A percentile compares a stretch with the other conserved stretches of the same genome.
Evolutionary conservation across 1,284 basidiomycete species (phyloP).

Genomic region (Mycosarcoma maydis): DNA sequence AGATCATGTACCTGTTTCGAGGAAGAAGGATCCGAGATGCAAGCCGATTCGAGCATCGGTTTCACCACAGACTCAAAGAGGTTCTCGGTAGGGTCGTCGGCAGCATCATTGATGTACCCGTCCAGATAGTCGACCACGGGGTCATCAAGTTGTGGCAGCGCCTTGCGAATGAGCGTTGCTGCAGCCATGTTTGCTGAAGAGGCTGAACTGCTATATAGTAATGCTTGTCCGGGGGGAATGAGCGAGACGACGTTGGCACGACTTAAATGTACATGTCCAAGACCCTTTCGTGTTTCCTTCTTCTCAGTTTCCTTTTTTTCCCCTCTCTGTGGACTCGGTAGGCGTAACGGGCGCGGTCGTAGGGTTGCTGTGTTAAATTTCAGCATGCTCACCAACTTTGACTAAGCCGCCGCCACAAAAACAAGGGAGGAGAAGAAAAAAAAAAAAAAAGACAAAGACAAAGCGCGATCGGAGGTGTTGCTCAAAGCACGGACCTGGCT

Average conservation of each 20-base stretch:
- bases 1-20: conserved; percentile 45
- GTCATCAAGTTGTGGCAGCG: conserved; percentile 88
- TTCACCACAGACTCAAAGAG: conserved; percentile 57
- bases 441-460: neutral
- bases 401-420: neutral
- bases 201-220: neutral
- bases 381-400: neutral
- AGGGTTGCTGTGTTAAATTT: neutral
- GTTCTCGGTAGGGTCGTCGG: conserved; percentile 57
- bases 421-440: too few relatives aligned
- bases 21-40: conserved; percentile 51
- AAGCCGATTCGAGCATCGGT: conserved; percentile 64
- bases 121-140: conserved; percentile 91
- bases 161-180: conserved; percentile 79
- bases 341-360: too few relatives aligned
- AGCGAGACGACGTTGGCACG: too few relatives aligned
- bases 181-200: conserved; percentile 65
- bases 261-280: too few relatives aligned
- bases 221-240: too few relatives aligned
- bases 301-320: too few relatives aligned
- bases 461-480: conserved; percentile 2
- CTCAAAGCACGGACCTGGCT: conserved; percentile 5
- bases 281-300: neutral
- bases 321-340: too few relatives aligned
- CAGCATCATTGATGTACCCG: conserved; percentile 91